Percentiles rank a stretch among this genome's conserved stretches.
Evolutionary conservation across 352 stramenopile species (phyloP).

Genomic region (Globisporangium rhizosaccharum): DNA sequence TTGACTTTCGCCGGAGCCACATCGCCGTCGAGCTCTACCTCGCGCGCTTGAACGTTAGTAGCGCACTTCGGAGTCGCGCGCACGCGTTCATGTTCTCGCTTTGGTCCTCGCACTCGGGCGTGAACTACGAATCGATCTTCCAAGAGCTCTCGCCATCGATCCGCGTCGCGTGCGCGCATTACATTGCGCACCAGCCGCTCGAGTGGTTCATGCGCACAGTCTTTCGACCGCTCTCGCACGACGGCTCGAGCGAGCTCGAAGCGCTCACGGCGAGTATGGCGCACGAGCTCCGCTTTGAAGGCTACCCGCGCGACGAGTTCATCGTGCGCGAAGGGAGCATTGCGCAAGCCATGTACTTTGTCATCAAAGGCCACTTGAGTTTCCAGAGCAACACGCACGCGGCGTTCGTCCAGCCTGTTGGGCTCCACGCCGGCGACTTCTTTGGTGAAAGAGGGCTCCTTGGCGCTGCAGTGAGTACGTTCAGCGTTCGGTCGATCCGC

Average conservation of each 20-base stretch:
- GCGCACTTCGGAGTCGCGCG: constrained; percentile 27
- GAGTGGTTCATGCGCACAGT: constrained; percentile 27
- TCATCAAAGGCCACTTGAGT: constrained; percentile 41
- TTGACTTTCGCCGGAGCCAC: constrained; percentile 55
- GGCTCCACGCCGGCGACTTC: constrained; percentile 26
- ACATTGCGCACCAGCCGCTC: constrained; percentile 37
- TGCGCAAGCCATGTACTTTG: constrained; percentile 68
- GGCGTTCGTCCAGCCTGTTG: constrained; percentile 1
- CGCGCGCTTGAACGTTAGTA: constrained; percentile 33
- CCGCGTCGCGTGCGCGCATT: constrained; percentile 20
- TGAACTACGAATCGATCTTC: constrained; percentile 49
- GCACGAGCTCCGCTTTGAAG: constrained; percentile 46
- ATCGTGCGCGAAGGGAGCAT: constrained; percentile 59
- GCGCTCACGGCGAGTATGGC: constrained; percentile 28
- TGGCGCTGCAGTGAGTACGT: constrained; percentile 31
- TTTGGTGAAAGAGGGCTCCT: constrained; percentile 62
- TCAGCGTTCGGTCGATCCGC: constrained; percentile 11
- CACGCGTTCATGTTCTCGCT: constrained; percentile 43
- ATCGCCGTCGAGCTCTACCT: constrained; percentile 49
- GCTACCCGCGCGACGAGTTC: constrained; percentile 55
- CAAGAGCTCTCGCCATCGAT: constrained; percentile 37
- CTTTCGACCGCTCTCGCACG: constrained; percentile 19
- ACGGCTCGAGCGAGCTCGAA: constrained; percentile 17
- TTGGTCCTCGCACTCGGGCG: constrained; percentile 46
- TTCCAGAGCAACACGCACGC: constrained; percentile 9